phyloP scores from a whole-genome alignment of 768 basidiomycete genomes.

The Termitomyces sp. region DNA sequence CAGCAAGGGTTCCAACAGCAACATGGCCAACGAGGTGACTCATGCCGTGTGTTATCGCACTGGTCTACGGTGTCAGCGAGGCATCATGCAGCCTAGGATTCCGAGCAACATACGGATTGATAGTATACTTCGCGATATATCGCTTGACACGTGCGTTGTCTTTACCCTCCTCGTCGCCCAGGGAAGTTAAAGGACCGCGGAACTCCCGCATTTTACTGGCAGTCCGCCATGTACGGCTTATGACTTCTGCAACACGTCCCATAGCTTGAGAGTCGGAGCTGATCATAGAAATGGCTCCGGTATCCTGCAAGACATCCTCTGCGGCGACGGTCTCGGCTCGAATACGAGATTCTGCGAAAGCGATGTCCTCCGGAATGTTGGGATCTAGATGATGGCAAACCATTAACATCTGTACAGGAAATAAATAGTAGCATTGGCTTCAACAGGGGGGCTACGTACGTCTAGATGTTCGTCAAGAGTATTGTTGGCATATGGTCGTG shows the following conservation, averaged over 20 bases:
- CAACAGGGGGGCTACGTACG: slow-evolving; percentile 38
- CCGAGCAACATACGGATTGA: slow-evolving; percentile 76
- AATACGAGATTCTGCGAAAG: slow-evolving; percentile 96
- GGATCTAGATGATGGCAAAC: slow-evolving; percentile 97
- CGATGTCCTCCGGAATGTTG: slow-evolving; percentile 87
- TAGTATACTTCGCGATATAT: slow-evolving; percentile 94
- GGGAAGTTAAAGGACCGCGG: slow-evolving; percentile 61
- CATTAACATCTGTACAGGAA: slow-evolving; percentile 85
- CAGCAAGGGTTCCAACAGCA: slow-evolving; percentile 78
- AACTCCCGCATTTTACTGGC: slow-evolving; percentile 90
- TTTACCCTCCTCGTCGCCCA: slow-evolving; percentile 64
- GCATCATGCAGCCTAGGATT: background rate
- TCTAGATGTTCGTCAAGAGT: slow-evolving; percentile 97
- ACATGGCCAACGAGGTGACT: slow-evolving; percentile 83
- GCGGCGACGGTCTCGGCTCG: slow-evolving; percentile 96
- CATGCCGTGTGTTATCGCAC: slow-evolving; percentile 93
- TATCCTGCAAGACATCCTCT: slow-evolving; percentile 92
- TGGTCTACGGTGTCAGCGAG: slow-evolving; percentile 20
- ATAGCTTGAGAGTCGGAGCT: slow-evolving; percentile 97
- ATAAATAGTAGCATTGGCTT: background rate
- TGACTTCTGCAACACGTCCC: slow-evolving; percentile 95
- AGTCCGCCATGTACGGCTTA: slow-evolving; percentile 91
- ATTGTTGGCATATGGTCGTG: slow-evolving; percentile 85
- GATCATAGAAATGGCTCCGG: slow-evolving; percentile 94
- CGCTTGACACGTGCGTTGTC: slow-evolving; percentile 94